Percentiles rank a stretch among this genome's conserved stretches.
These are phyloP conservation scores for Lathyrus tuberosus DNA, from an alignment of 306 rosid species.

Conservation along the genomic window DNA sequence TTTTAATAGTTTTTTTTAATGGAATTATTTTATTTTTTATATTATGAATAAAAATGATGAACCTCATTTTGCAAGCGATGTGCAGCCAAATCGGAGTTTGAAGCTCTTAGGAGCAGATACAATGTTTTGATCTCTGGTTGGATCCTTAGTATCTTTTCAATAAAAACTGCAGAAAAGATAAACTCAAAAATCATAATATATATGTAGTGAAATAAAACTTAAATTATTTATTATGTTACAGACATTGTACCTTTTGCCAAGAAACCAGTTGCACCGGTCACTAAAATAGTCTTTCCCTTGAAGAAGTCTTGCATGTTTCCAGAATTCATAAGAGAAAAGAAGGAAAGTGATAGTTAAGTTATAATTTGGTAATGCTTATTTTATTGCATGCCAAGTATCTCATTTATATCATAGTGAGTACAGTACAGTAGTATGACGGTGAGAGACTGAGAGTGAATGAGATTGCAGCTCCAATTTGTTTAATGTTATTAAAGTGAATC, in stretches of 20 bases:
- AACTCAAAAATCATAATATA: not conserved
- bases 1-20: no score
- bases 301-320: not conserved
- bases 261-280: not conserved
- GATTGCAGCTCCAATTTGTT: no score
- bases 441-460: no score
- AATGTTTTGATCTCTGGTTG: conserved; percentile 63
- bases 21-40: no score
- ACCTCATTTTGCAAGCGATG: conserved; percentile 61
- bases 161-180: conserved; percentile 49
- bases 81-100: conserved; percentile 43
- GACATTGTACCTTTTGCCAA: not conserved
- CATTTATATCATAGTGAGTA: not conserved
- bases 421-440: no score
- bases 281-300: not conserved
- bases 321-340: not conserved
- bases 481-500: no score
- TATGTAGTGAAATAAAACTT: not conserved
- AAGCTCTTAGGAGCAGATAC: conserved; percentile 63
- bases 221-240: no score
- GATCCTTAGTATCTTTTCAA: conserved; percentile 65
- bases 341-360: not conserved
- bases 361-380: not conserved
- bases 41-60: not conserved
- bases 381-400: not conserved